Conservation (phyloP, 176 grass and related monocot genomes). For the Rhipidocladum racemiflorum region DNA sequence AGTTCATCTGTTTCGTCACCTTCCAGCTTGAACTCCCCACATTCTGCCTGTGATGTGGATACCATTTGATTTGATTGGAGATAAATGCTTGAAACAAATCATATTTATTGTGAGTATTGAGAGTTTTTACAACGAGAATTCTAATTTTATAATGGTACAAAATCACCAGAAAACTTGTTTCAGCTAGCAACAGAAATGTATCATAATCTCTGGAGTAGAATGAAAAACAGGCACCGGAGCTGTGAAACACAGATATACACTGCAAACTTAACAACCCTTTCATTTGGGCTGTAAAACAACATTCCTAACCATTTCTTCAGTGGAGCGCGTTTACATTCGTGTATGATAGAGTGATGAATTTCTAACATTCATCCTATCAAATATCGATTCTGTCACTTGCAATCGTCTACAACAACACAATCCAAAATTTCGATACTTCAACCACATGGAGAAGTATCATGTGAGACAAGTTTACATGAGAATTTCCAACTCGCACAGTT, state of each 20-base stretch:
- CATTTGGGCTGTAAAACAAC: slow-evolving; percentile 10
- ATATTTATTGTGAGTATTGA: neutral
- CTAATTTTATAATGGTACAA: neutral
- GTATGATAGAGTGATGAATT: neutral
- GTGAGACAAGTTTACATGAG: neutral
- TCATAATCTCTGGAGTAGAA: neutral
- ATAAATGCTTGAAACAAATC: neutral
- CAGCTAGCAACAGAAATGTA: neutral
- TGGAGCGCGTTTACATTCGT: slow-evolving; percentile 1
- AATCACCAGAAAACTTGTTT: neutral
- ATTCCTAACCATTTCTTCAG: slow-evolving; percentile 7
- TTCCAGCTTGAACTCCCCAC: neutral
- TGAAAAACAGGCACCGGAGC: neutral
- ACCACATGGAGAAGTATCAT: neutral
- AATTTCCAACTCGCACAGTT: neutral
- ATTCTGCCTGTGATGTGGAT: neutral
- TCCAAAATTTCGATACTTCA: slow-evolving; percentile 17
- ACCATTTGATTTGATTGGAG: too few relatives aligned
- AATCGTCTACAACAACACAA: slow-evolving; percentile 8
- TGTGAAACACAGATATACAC: neutral
- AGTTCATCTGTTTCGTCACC: neutral
- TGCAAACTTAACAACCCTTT: neutral
- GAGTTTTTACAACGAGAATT: neutral
- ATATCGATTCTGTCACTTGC: slow-evolving; percentile 6
- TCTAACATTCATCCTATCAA: slow-evolving; percentile 2